Evolutionary conservation across 2,329 filamentous ascomycete species (phyloP), one percentile per base, ranked within the genome.

Genomic region (Fusarium sp.): DNA sequence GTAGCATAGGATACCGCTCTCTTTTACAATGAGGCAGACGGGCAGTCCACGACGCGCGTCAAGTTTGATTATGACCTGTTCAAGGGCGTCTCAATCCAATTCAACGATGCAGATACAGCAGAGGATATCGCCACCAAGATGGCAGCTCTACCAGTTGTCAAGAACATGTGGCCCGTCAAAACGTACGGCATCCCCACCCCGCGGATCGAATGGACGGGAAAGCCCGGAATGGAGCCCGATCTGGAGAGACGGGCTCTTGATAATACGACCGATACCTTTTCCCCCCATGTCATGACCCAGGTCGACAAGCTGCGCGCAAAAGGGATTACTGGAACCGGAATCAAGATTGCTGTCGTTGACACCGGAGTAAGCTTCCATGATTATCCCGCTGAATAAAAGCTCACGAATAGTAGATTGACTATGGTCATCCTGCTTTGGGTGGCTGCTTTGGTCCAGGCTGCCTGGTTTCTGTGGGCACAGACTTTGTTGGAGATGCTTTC

Each of bases 391-490:
- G 3, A 12, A 16, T 1, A 0, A 13, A 7, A 3, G 13, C 55
- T 66, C 10, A 66, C 57, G 4, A 2, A 0, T 16, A 1, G 30
- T 44, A 86, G 85, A 82, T 90, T 52, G 90, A 92, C 74, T 91
- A 91, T 75, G 83, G 80, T 2, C 89, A 91, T 72, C 87, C 88
- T 3, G 87, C 88, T 18, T 84, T 92, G 1, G 90, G 90, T 30
- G 88, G 88, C 36, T 89, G 89, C 73, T 91, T 91, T 74, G 90
- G 89, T 3, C 71, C 81, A 2, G 87, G 84, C 11, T 90, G 86
- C 73, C 80, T 90, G 44, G 87, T 92, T 11, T 81, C 83, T 6
- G 86, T 84, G 62, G 89, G 90, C 15, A 82, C 82, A 37, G 88
- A 90, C 68, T 80, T 90, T 31, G 85, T 90, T 7, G 89, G 88